Conservation (phyloP, 1,284 basidiomycete genomes). For the Malassezia yamatoensis region DNA sequence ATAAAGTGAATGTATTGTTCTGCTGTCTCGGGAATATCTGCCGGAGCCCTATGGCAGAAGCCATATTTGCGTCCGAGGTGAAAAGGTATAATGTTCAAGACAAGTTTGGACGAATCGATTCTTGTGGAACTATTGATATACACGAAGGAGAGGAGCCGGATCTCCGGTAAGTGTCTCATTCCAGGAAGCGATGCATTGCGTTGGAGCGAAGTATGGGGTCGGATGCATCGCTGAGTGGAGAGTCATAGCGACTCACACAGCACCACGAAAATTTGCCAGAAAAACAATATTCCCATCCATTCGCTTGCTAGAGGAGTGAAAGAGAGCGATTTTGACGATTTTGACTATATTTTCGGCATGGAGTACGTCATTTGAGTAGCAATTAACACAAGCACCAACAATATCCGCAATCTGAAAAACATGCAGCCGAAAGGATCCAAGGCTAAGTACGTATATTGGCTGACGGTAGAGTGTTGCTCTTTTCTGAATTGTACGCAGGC, state of each 20-base stretch:
- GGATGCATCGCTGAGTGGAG: too few species aligned
- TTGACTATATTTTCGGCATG: slow-evolving; percentile 53
- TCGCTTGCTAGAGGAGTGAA: slow-evolving; percentile 48
- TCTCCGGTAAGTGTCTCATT: slow-evolving; percentile 19
- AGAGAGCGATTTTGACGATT: slow-evolving; percentile 46
- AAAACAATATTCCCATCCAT: slow-evolving; percentile 49
- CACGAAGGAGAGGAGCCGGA: slow-evolving; percentile 41
- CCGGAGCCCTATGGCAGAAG: slow-evolving; percentile 39
- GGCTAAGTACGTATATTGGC: slow-evolving; percentile 19
- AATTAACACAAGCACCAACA: slow-evolving; percentile 26
- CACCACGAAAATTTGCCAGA: slow-evolving; percentile 34
- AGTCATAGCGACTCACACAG: neutral
- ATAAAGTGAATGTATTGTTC: slow-evolving; percentile 33
- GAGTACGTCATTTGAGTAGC: slow-evolving; percentile 24
- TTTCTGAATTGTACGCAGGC: slow-evolving; percentile 12
- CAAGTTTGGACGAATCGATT: slow-evolving; percentile 34
- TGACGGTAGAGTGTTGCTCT: slow-evolving; percentile 4
- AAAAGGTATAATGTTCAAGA: slow-evolving; percentile 19
- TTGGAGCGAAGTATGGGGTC: neutral
- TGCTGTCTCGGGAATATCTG: slow-evolving; percentile 45
- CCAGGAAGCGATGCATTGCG: neutral
- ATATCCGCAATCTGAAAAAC: slow-evolving; percentile 47
- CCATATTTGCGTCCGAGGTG: slow-evolving; percentile 33
- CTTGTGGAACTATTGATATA: slow-evolving; percentile 37
- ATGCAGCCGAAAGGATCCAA: slow-evolving; percentile 38